phyloP scores from a whole-genome alignment of 2,329 filamentous ascomycete species.

The Monilinia laxa region DNA sequence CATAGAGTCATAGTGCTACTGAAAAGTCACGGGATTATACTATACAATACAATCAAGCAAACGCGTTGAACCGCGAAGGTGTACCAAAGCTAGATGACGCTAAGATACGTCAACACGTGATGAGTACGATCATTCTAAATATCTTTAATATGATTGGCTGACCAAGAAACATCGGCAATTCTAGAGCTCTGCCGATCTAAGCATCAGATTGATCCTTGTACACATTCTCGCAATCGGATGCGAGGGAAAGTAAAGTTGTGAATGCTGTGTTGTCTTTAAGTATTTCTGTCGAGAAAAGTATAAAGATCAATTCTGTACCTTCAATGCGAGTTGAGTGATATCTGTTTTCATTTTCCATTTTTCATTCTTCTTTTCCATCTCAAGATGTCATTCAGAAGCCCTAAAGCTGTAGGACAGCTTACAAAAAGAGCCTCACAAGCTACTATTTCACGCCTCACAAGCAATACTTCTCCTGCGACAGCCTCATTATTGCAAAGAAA shows the following conservation, averaged over 20 bases:
- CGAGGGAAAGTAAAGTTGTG: conserved; percentile 10
- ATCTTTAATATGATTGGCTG: conserved; percentile 5
- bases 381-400: conserved; percentile 45
- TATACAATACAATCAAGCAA: not conserved
- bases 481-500: conserved; percentile 42
- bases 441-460: conserved; percentile 35
- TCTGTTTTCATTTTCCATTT: too few species aligned
- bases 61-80: conserved; percentile 17
- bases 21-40: too few species aligned
- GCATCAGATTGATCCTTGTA: conserved; percentile 11
- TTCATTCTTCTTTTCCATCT: not conserved
- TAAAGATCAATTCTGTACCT: not conserved
- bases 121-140: not conserved
- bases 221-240: conserved; percentile 12
- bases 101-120: conserved; percentile 13
- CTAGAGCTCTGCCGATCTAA: conserved; percentile 3
- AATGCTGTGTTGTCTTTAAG: not conserved
- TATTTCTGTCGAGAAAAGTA: not conserved
- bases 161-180: conserved; percentile 2
- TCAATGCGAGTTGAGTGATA: not conserved
- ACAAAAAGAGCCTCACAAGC: conserved; percentile 37
- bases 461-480: conserved; percentile 34
- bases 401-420: conserved; percentile 35
- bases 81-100: not conserved
- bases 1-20: too few species aligned